phyloP scores from a whole-genome alignment of 2,329 filamentous ascomycete species.

The Sporothrix variecibatus region DNA sequence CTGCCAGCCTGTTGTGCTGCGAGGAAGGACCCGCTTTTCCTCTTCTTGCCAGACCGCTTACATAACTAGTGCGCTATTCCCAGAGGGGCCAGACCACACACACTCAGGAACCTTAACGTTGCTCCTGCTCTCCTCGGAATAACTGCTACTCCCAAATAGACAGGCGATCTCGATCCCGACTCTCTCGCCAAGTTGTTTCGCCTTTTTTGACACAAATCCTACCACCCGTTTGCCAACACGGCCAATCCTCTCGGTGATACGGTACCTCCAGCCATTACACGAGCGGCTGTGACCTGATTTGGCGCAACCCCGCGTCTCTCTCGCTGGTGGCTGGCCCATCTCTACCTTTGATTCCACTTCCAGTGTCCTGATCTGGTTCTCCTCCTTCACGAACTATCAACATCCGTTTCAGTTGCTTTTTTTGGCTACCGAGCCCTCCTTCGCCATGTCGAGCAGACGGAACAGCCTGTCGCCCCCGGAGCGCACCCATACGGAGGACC shows the following conservation, averaged over 20 bases:
- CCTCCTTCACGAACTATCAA: background rate
- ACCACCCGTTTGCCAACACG: background rate
- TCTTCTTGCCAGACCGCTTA: slow-evolving; percentile 10
- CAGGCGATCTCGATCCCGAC: background rate
- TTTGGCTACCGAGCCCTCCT: background rate
- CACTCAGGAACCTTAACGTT: background rate
- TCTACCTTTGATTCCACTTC: background rate
- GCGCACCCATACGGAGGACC: slow-evolving; percentile 50
- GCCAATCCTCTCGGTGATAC: background rate
- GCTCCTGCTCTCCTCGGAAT: background rate
- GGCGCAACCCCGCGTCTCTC: slow-evolving; percentile 6
- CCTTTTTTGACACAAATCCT: background rate
- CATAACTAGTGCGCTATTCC: slow-evolving; percentile 9
- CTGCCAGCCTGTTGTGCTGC: background rate
- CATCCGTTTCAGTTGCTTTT: background rate
- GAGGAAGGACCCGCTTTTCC: slow-evolving; percentile 5
- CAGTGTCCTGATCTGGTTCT: background rate
- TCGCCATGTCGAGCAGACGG: slow-evolving; percentile 39
- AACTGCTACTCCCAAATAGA: background rate
- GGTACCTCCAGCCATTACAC: background rate
- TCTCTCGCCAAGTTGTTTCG: background rate
- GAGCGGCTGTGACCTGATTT: background rate
- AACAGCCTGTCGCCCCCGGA: slow-evolving; percentile 45
- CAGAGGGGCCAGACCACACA: slow-evolving; percentile 6
- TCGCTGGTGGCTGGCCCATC: slow-evolving; percentile 26